These are phyloP conservation scores for Amanita jacksonii DNA, from an alignment of 768 basidiomycete species.

Conservation along the genomic window DNA sequence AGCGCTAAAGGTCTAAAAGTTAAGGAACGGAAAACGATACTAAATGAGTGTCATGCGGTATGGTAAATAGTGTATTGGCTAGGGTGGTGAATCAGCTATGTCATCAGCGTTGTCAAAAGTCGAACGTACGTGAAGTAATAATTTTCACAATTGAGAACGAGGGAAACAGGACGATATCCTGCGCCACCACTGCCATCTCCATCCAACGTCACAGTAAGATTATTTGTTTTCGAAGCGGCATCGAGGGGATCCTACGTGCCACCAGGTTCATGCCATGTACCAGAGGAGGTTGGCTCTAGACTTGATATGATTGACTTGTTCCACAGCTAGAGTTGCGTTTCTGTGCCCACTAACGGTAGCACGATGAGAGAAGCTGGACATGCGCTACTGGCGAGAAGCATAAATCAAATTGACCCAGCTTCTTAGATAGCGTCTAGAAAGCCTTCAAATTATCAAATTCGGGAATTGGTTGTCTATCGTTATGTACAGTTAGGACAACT, in stretches of 20 bases:
- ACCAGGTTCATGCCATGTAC: conserved; percentile 73
- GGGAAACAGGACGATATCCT: conserved; percentile 57
- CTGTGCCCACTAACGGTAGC: conserved; percentile 41
- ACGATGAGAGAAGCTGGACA: background rate
- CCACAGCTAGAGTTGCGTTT: conserved; percentile 50
- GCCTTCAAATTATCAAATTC: conserved; percentile 50
- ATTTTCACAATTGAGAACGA: conserved; percentile 59
- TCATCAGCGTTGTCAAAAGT: too few species aligned
- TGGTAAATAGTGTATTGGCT: too few species aligned
- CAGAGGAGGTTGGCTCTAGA: conserved; percentile 58
- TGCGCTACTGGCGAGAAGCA: conserved; percentile 56
- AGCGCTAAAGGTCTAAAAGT: too few species aligned
- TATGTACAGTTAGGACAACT: conserved; percentile 18
- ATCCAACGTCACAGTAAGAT: conserved; percentile 50
- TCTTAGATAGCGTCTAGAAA: conserved; percentile 65
- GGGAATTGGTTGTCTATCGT: conserved; percentile 59
- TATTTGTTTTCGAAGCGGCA: conserved; percentile 42
- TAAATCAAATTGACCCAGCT: conserved; percentile 64
- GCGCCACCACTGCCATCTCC: conserved; percentile 37
- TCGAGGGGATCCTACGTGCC: conserved; percentile 59
- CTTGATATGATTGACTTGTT: conserved; percentile 63
- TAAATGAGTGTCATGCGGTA: too few species aligned
- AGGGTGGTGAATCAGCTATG: too few species aligned
- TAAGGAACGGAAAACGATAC: too few species aligned
- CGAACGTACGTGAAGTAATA: conserved; percentile 42